Evolutionary conservation across 441 rosid genomes (phyloP).

Genomic region (Gossypium gossypioides): DNA sequence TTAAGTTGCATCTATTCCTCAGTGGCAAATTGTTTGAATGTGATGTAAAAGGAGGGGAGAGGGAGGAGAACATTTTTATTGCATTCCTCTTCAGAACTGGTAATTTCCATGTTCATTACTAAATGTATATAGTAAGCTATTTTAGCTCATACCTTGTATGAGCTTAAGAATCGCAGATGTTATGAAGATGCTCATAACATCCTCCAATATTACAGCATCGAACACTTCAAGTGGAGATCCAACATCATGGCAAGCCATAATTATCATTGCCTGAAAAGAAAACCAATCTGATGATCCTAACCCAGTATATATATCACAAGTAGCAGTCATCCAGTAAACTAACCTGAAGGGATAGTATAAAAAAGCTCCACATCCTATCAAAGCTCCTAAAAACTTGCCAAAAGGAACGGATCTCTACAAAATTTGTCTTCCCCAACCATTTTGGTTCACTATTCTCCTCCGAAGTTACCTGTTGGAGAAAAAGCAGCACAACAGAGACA

Average conservation of each 20-base stretch:
- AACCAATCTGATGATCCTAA: slow-evolving; percentile 13
- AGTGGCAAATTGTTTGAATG: neutral
- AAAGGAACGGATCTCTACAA: slow-evolving; percentile 87
- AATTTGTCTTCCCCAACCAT: slow-evolving; percentile 92
- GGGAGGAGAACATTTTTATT: neutral
- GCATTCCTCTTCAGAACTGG: neutral
- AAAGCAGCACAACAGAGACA: slow-evolving; percentile 6
- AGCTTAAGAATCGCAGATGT: slow-evolving; percentile 78
- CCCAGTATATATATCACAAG: neutral
- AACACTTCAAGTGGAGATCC: slow-evolving; percentile 77
- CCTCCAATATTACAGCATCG: slow-evolving; percentile 69
- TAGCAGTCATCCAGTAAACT: slow-evolving; percentile 1
- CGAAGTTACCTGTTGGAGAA: slow-evolving; percentile 29
- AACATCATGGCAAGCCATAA: slow-evolving; percentile 93
- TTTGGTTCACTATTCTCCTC: slow-evolving; percentile 36
- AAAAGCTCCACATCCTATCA: slow-evolving; percentile 96
- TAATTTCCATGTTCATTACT: neutral
- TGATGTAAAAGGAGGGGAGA: neutral
- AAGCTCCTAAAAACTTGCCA: slow-evolving; percentile 98
- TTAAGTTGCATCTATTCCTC: neutral
- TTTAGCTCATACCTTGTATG: slow-evolving; percentile 47
- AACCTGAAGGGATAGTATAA: slow-evolving; percentile 90
- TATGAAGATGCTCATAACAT: slow-evolving; percentile 84
- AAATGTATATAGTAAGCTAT: neutral
- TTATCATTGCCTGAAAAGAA: slow-evolving; percentile 71